Evolutionary conservation across 805 yeast species (phyloP).

Genomic region (Suhomyces faveliae): DNA sequence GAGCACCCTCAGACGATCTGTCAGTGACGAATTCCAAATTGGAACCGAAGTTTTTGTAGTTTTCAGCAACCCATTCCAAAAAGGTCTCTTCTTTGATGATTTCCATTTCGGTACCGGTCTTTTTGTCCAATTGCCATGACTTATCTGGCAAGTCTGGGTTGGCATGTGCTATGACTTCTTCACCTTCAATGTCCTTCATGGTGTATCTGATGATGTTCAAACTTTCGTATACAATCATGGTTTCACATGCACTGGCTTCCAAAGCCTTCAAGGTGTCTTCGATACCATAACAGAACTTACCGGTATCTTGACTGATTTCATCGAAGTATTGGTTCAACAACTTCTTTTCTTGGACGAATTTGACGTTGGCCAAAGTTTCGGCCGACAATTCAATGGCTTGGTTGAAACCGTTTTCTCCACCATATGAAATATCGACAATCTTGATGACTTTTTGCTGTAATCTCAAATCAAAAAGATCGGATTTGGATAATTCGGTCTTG

Average conservation of each 20-base stretch:
- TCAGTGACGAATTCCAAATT: slow-evolving; percentile 94
- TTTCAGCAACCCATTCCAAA: slow-evolving; percentile 97
- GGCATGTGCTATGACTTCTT: slow-evolving; percentile 69
- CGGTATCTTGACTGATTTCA: slow-evolving; percentile 96
- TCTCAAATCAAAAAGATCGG: slow-evolving; percentile 91
- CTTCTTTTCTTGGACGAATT: slow-evolving; percentile 97
- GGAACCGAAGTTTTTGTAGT: slow-evolving; percentile 93
- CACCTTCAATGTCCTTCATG: slow-evolving; percentile 79
- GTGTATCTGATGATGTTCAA: slow-evolving; percentile 82
- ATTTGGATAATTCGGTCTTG: slow-evolving; percentile 88
- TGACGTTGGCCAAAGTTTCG: slow-evolving; percentile 94
- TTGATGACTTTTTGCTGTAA: slow-evolving; percentile 83
- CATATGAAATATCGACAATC: slow-evolving; percentile 95
- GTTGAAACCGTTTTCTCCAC: slow-evolving; percentile 99
- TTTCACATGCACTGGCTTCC: slow-evolving; percentile 95
- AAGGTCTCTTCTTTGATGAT: slow-evolving; percentile 77
- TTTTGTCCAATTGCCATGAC: slow-evolving; percentile 73
- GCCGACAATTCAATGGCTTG: slow-evolving; percentile 98
- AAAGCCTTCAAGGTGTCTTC: slow-evolving; percentile 95
- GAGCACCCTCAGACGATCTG: slow-evolving; percentile 97
- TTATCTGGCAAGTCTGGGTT: slow-evolving; percentile 73
- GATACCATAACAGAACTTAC: slow-evolving; percentile 96
- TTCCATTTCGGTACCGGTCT: slow-evolving; percentile 91
- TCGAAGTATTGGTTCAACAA: slow-evolving; percentile 89
- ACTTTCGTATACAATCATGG: slow-evolving; percentile 88